Base-by-base conservation (phyloP, 805 yeast genomes). In the Wickerhamiella bombiphila region DNA sequence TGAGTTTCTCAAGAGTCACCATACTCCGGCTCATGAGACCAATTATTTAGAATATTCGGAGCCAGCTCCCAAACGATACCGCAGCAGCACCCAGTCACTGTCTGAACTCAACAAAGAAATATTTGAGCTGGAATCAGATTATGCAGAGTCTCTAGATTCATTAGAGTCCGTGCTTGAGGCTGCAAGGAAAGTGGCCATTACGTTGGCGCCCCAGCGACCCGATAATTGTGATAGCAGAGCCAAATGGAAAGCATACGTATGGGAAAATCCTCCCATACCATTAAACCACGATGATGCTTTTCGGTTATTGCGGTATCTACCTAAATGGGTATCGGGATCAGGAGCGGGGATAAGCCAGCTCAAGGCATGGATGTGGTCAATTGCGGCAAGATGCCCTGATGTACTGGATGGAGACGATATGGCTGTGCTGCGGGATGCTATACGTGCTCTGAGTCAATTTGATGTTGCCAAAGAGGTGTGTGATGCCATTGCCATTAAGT, bases 181-280 rank as follows among this genome's bases (percentile, higher is more conserved):
- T 6, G 33, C 33, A 7, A 5, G 33, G 18, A 17, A 8, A 8
- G 16, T 13, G 16, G 32, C 32, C 18, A 9, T 8, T 8, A 29
- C 8, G 18, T 17, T 29, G 9, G 9, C 9, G 16, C n/a, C 25
- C 15, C 17, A 22, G 15, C 16, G 25, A 3, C 35, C 29, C 4
- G 32, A 20, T 17, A n/a, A n/a, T n/a, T 38, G 41, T 31, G 32
- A 34, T 14, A 19, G 29, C 8, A 29, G 36, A n/a, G 48, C 45
- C 6, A 53, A 58, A 13, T 69, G 74, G 74, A 65, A 65, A 39
- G 47, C 47, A 6, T 61, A 57, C 38, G 49, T 66, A 2, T 53
- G 57, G 37, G 49, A 55, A 14, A 53, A 56, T 15, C 44, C 46
- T 6, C 48, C 55, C 2, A 39, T 42, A 7, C 69, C 70, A 3